These are phyloP conservation scores for Edaphochlamys debaryana DNA, from an alignment of 139 green algal genomes.

Conservation along the genomic window DNA sequence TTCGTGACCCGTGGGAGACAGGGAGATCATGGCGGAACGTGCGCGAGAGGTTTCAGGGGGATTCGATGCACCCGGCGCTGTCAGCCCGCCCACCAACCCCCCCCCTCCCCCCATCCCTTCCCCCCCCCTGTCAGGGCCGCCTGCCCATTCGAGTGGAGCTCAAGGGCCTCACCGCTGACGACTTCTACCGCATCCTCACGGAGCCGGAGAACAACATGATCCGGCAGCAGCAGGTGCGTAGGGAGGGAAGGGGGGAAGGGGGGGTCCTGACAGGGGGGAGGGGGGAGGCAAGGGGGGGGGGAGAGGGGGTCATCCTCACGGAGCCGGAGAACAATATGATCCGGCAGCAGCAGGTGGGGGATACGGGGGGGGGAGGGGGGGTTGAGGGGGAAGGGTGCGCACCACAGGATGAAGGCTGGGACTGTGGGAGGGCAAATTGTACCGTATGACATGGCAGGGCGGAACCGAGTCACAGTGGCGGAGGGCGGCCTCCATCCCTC, in stretches of 20 bases:
- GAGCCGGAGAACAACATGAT: slow-evolving; percentile 94
- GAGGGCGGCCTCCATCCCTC: too few relatives aligned
- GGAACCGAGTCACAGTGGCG: too few relatives aligned
- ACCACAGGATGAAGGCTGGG: too few relatives aligned
- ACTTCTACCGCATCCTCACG: slow-evolving; percentile 88
- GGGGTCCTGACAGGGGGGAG: too few relatives aligned
- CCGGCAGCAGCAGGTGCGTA: slow-evolving; percentile 87
- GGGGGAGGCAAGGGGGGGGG: neutral
- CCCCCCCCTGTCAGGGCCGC: slow-evolving; percentile 72
- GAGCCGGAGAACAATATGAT: slow-evolving; percentile 94
- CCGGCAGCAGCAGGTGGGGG: slow-evolving; percentile 87
- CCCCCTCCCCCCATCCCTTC: neutral
- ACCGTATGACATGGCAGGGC: too few relatives aligned
- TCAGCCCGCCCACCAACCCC: neutral
- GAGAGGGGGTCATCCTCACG: slow-evolving; percentile 87
- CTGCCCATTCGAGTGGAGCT: slow-evolving; percentile 97
- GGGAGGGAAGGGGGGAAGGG: too few relatives aligned
- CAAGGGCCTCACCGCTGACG: slow-evolving; percentile 73
- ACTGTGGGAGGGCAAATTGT: too few relatives aligned
- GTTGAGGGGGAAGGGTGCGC: neutral
- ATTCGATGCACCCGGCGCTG: too few relatives aligned
- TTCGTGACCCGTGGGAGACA: too few relatives aligned
- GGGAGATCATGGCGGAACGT: too few relatives aligned
- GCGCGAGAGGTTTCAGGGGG: too few relatives aligned
- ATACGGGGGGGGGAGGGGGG: too few relatives aligned